Evolutionary conservation across 768 basidiomycete genomes (phyloP).

Genomic region (Agrocybe pediades): DNA sequence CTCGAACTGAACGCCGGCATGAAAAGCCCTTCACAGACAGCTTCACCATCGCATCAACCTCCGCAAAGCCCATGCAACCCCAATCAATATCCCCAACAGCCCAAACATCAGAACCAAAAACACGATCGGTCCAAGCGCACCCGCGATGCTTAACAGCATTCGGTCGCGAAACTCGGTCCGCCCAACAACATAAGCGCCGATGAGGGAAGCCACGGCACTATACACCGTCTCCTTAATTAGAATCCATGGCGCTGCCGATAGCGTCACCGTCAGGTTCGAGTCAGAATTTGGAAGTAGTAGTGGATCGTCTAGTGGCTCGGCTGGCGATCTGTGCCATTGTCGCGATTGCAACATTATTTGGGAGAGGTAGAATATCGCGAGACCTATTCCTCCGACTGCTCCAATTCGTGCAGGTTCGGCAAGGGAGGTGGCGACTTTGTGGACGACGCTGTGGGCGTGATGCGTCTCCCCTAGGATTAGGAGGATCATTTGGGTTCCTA

Average conservation of each 20-base stretch:
- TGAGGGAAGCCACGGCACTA: constrained; percentile 21
- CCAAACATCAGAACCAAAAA: constrained; percentile 19
- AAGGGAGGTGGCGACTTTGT: constrained; percentile 2
- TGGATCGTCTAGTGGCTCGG: background rate
- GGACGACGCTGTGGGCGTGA: constrained; percentile 7
- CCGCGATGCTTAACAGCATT: constrained; percentile 13
- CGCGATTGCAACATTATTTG: constrained; percentile 4
- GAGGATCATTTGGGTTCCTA: constrained; percentile 22
- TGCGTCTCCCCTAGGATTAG: too few relatives aligned
- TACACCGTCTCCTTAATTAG: constrained; percentile 25
- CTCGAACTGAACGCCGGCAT: too few relatives aligned
- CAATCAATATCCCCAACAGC: constrained; percentile 11
- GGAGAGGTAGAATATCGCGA: constrained; percentile 21
- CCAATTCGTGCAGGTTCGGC: constrained; percentile 20
- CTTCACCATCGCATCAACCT: constrained; percentile 11
- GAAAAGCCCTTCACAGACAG: background rate
- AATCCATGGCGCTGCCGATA: constrained; percentile 3
- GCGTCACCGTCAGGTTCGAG: background rate
- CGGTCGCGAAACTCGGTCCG: constrained; percentile 8
- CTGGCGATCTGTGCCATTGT: background rate
- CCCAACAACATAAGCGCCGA: constrained; percentile 17
- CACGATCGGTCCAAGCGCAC: constrained; percentile 22
- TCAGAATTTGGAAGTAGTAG: background rate
- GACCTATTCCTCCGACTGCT: constrained; percentile 24
- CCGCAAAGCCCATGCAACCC: constrained; percentile 9